phyloP scores from a whole-genome alignment of 2,329 filamentous ascomycete species.

The Helminthosporium solani region DNA sequence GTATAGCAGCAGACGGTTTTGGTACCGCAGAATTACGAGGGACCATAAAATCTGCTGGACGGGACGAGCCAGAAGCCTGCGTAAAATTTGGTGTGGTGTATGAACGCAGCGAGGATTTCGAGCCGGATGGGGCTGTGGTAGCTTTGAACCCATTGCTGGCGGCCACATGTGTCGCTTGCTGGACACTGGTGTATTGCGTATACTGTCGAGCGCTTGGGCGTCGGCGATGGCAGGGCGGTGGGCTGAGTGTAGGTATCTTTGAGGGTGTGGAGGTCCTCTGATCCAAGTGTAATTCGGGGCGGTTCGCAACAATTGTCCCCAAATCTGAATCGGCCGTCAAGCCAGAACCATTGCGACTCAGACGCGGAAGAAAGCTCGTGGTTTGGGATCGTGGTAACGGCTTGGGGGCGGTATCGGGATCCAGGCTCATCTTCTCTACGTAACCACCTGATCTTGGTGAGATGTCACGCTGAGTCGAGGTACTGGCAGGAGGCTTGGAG shows the following conservation, averaged over 20 bases:
- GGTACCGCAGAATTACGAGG: constrained; percentile 20
- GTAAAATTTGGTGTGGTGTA: constrained; percentile 33
- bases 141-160: constrained; percentile 18
- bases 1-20: constrained; percentile 2
- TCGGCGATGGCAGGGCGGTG: constrained; percentile 18
- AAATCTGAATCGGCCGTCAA: constrained; percentile 7
- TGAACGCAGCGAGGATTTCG: constrained; percentile 25
- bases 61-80: constrained; percentile 14
- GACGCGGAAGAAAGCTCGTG: constrained; percentile 36
- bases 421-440: constrained; percentile 1
- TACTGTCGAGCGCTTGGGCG: constrained; percentile 32
- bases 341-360: constrained; percentile 14
- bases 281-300: constrained; percentile 6
- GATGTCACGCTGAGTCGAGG: constrained; percentile 1
- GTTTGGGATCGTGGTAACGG: constrained; percentile 32
- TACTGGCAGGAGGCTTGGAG: constrained; percentile 1
- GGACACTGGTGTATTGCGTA: constrained; percentile 11
- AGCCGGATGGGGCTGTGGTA: constrained; percentile 8
- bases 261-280: constrained; percentile 13
- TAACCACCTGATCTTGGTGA: background rate
- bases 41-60: constrained; percentile 15
- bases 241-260: constrained; percentile 35
- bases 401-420: constrained; percentile 19
- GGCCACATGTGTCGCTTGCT: constrained; percentile 20
- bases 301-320: background rate